Evolutionary conservation across 2,329 filamentous ascomycete species (phyloP).

Genomic region (Scytalidium lignicola): DNA sequence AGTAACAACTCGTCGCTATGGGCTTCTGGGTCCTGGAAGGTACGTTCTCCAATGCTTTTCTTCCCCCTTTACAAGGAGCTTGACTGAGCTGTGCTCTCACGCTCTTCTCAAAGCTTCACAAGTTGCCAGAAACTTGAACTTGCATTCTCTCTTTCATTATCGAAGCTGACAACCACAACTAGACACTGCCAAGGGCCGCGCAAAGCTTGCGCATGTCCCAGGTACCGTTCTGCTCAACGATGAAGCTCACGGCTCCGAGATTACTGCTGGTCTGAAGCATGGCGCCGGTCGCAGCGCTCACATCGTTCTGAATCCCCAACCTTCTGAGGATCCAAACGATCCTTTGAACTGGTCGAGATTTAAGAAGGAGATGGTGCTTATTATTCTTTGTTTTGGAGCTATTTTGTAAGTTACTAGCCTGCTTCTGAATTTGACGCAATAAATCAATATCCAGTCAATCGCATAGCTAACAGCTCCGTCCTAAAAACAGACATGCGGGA

Average conservation of each 20-base stretch:
- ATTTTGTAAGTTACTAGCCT: constrained; percentile 22
- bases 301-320: constrained; percentile 31
- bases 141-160: too few species aligned
- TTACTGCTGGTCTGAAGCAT: constrained; percentile 8
- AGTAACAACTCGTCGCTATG: neutral
- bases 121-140: too few species aligned
- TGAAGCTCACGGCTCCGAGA: constrained; percentile 6
- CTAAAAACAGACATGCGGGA: constrained; percentile 1
- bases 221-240: constrained; percentile 12
- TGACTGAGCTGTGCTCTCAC: too few species aligned
- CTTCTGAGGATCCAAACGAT: constrained; percentile 42
- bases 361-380: constrained; percentile 36
- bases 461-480: neutral
- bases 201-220: constrained; percentile 2
- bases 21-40: neutral
- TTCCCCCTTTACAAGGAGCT: neutral
- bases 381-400: constrained; percentile 33
- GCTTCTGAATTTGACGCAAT: neutral
- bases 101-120: too few species aligned
- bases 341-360: constrained; percentile 35
- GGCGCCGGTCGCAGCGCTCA: constrained; percentile 8
- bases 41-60: neutral
- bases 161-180: too few species aligned
- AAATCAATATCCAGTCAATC: too few species aligned
- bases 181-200: neutral